Evolutionary conservation across 2,329 filamentous ascomycete species (phyloP).

Genomic region (Arthroderma uncinatum): DNA sequence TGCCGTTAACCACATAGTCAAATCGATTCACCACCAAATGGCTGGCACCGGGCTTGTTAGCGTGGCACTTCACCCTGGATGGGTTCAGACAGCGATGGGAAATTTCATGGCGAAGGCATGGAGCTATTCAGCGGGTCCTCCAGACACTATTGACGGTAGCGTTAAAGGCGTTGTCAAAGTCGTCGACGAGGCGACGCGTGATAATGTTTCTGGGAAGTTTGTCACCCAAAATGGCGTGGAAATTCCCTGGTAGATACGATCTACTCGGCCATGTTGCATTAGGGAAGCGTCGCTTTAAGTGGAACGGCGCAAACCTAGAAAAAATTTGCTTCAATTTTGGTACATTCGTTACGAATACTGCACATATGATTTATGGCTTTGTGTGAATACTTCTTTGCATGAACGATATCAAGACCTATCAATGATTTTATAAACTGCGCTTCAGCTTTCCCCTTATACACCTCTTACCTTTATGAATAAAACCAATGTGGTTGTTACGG

Average conservation of each 20-base stretch:
- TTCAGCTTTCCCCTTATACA: no score
- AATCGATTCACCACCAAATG: constrained; percentile 21
- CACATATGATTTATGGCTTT: no score
- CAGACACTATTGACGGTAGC: constrained; percentile 25
- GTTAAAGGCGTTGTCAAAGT: constrained; percentile 26
- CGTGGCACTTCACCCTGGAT: constrained; percentile 29
- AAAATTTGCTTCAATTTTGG: no score
- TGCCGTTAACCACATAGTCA: constrained; percentile 17
- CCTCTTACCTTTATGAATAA: no score
- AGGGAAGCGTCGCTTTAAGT: no score
- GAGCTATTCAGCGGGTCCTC: constrained; percentile 20
- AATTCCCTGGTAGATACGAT: constrained; percentile 13
- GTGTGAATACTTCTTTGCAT: no score
- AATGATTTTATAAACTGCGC: no score
- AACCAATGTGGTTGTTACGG: no score
- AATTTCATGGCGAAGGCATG: constrained; percentile 24
- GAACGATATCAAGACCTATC: no score
- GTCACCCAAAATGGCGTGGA: constrained; percentile 23
- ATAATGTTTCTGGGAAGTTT: constrained; percentile 27
- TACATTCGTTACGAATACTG: no score
- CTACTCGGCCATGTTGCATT: no score
- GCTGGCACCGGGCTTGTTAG: constrained; percentile 15
- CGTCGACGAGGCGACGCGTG: constrained; percentile 29
- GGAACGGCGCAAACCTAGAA: no score
- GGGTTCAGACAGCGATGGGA: constrained; percentile 25